Percentiles rank a stretch among this genome's conserved stretches.
These are phyloP conservation scores for Mariannaea elegans DNA, from an alignment of 2,329 filamentous ascomycete genomes.

Conservation along the genomic window DNA sequence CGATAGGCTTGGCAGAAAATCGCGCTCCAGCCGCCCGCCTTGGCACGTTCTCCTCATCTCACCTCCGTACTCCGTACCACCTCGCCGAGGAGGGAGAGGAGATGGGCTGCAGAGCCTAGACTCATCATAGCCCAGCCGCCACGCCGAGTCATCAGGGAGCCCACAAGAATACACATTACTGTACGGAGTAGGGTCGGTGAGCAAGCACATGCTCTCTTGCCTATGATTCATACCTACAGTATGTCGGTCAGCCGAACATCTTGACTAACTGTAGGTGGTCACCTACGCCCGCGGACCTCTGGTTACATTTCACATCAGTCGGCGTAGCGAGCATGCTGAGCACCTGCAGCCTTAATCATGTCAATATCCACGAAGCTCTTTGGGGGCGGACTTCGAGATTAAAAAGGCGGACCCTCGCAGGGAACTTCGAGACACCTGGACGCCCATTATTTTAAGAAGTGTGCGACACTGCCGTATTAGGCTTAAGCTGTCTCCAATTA, in stretches of 20 bases:
- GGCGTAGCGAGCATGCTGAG: no score
- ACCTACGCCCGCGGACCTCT: no score
- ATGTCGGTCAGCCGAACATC: neutral
- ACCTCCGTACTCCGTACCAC: neutral
- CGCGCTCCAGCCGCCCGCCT: slow-evolving; percentile 8
- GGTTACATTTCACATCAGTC: no score
- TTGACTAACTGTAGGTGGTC: no score
- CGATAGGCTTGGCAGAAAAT: slow-evolving; percentile 20
- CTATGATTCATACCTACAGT: neutral
- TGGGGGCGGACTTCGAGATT: slow-evolving; percentile 1
- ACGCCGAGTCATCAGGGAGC: slow-evolving; percentile 10
- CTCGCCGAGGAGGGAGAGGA: neutral
- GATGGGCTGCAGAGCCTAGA: neutral
- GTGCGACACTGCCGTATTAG: slow-evolving; percentile 9
- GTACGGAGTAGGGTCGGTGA: neutral
- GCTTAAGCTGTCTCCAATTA: slow-evolving; percentile 1
- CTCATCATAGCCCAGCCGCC: slow-evolving; percentile 5
- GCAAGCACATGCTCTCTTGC: neutral
- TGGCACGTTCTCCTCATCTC: neutral
- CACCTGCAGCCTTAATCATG: slow-evolving; percentile 20
- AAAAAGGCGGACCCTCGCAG: slow-evolving; percentile 19
- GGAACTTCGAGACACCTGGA: slow-evolving; percentile 15
- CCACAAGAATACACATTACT: neutral
- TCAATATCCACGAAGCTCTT: slow-evolving; percentile 8
- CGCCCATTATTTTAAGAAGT: slow-evolving; percentile 6